phyloP scores from a whole-genome alignment of 225 moss, liverwort and hornwort species.

The Polytrichum formosum region DNA sequence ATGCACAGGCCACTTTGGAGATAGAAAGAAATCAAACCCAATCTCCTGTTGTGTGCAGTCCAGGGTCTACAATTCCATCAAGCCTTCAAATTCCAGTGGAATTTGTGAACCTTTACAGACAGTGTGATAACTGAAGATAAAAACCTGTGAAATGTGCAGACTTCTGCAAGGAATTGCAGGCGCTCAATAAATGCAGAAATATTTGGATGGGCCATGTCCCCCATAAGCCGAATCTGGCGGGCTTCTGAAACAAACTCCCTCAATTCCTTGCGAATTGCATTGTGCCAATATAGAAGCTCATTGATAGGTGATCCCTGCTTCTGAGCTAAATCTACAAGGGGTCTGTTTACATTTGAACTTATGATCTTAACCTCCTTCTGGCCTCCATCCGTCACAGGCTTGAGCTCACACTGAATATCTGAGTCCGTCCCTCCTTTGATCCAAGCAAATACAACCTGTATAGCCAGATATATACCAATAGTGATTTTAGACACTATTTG shows the following conservation, averaged over 20 bases:
- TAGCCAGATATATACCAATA: neutral
- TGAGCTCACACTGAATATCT: neutral
- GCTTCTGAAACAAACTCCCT: slow-evolving; percentile 49
- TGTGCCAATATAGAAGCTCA: slow-evolving; percentile 94
- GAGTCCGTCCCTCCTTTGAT: slow-evolving; percentile 52
- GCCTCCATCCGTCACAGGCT: slow-evolving; percentile 19
- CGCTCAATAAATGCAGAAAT: slow-evolving; percentile 54
- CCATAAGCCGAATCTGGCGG: slow-evolving; percentile 31
- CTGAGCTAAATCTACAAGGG: neutral
- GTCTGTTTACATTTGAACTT: neutral
- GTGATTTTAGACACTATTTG: neutral
- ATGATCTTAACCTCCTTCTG: slow-evolving; percentile 5
- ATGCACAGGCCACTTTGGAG: no score
- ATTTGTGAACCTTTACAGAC: no score
- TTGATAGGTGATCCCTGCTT: slow-evolving; percentile 58
- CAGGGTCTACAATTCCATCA: no score
- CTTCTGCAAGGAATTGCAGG: slow-evolving; percentile 60
- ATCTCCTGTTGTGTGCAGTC: no score
- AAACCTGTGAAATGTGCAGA: slow-evolving; percentile 63
- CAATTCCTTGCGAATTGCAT: slow-evolving; percentile 62
- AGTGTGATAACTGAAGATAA: neutral
- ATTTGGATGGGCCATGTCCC: slow-evolving; percentile 28
- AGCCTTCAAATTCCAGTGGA: no score
- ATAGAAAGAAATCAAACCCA: no score
- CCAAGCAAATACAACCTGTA: slow-evolving; percentile 67